Conservation (phyloP, 225 moss, liverwort and hornwort species). For the Sphagnum tenellum region DNA sequence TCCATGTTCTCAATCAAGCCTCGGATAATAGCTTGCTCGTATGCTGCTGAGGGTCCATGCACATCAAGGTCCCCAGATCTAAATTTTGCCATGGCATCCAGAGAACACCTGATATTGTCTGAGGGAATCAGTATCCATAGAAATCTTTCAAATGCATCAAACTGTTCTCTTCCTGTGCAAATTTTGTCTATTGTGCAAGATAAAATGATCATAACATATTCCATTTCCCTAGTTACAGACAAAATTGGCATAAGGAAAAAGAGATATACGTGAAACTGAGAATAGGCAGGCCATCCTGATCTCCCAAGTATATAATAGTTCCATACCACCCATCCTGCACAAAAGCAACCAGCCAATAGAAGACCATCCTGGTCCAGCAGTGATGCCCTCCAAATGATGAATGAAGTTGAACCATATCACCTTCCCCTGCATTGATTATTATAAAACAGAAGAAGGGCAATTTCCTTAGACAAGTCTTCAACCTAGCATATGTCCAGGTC, state of each 20-base stretch:
- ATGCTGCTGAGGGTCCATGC: constrained; percentile 17
- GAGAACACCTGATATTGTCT: constrained; percentile 15
- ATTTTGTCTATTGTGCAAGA: too few species aligned
- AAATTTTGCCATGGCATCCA: constrained; percentile 12
- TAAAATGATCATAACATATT: neutral
- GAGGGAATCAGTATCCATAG: neutral
- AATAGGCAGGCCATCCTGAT: constrained; percentile 24
- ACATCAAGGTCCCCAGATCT: constrained; percentile 8
- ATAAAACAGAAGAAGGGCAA: too few species aligned
- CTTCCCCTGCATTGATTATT: too few species aligned
- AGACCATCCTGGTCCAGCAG: too few species aligned
- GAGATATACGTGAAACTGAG: constrained; percentile 29
- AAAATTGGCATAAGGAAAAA: neutral
- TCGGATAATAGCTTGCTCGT: constrained; percentile 10
- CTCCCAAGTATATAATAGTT: constrained; percentile 26
- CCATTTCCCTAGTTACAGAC: neutral
- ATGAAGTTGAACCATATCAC: too few species aligned
- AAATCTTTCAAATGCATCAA: neutral
- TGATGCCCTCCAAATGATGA: too few species aligned
- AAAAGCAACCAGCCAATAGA: neutral
- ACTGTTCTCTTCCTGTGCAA: neutral
- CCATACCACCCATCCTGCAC: constrained; percentile 30
- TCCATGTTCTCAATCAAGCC: constrained; percentile 16
- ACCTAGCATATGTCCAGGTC: too few species aligned
- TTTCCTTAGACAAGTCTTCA: too few species aligned